These are phyloP conservation scores for Xerocomus cyaneibrunnescens DNA, from an alignment of 1,284 basidiomycete genomes.

Conservation along the genomic window DNA sequence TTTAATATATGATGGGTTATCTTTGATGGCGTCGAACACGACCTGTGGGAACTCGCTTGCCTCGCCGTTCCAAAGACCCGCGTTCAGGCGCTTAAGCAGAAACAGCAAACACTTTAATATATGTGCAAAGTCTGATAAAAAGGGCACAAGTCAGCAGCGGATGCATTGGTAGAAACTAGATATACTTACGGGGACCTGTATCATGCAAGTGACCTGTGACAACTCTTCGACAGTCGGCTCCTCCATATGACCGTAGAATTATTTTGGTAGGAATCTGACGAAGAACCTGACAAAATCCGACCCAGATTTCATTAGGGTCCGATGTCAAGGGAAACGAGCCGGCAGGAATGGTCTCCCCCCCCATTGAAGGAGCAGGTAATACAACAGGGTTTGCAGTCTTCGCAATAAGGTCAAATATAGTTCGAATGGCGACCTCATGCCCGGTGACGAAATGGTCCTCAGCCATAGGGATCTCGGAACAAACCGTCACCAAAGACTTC, in stretches of 20 bases:
- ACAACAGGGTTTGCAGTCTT: slow-evolving; percentile 8
- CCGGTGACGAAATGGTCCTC: slow-evolving; percentile 44
- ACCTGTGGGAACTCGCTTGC: slow-evolving; percentile 67
- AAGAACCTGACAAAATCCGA: slow-evolving; percentile 47
- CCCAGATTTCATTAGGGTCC: slow-evolving; percentile 53
- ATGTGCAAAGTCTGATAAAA: slow-evolving; percentile 56
- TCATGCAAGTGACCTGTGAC: slow-evolving; percentile 65
- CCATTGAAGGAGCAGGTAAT: slow-evolving; percentile 2
- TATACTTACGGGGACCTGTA: slow-evolving; percentile 57
- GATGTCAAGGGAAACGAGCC: slow-evolving; percentile 34
- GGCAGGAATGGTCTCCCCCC: slow-evolving; percentile 4
- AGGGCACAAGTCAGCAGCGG: background rate
- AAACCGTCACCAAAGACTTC: slow-evolving; percentile 38
- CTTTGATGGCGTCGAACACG: slow-evolving; percentile 79
- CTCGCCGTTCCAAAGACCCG: slow-evolving; percentile 66
- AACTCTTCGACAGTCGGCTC: slow-evolving; percentile 48
- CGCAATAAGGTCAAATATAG: slow-evolving; percentile 32
- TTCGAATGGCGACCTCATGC: slow-evolving; percentile 46
- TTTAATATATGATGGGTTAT: slow-evolving; percentile 63
- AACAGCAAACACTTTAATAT: slow-evolving; percentile 61
- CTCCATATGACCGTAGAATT: slow-evolving; percentile 38
- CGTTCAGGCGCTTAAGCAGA: slow-evolving; percentile 52
- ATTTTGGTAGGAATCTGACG: slow-evolving; percentile 52
- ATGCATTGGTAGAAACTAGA: background rate
- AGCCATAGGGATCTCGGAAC: slow-evolving; percentile 46